Evolutionary conservation across 257 asterid species (phyloP).

Genomic region (Leptodermis oblonga): DNA sequence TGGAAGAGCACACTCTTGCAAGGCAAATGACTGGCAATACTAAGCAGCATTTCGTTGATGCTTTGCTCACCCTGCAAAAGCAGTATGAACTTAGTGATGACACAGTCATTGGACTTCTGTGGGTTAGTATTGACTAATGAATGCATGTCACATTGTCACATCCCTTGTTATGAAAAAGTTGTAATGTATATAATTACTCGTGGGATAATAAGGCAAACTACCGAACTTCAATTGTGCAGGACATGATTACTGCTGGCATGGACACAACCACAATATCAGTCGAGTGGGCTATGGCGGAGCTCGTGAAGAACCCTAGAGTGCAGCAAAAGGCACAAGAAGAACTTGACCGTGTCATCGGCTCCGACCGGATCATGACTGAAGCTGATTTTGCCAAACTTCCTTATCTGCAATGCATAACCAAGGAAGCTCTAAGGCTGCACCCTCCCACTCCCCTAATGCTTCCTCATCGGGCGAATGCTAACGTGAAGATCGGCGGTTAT

Average conservation of each 20-base stretch:
- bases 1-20: constrained; percentile 76
- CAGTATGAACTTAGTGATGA: constrained; percentile 69
- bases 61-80: constrained; percentile 65
- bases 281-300: constrained; percentile 83
- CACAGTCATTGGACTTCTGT: constrained; percentile 67
- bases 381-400: constrained; percentile 59
- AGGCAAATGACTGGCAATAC: constrained; percentile 57
- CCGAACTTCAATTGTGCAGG: constrained; percentile 34
- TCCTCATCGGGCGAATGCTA: constrained; percentile 63
- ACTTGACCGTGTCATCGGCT: constrained; percentile 60
- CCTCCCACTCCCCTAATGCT: constrained; percentile 84
- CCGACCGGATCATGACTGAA: constrained; percentile 51
- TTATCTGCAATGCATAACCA: constrained; percentile 56
- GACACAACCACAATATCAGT: constrained; percentile 74
- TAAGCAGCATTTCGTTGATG: constrained; percentile 78
- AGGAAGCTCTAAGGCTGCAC: constrained; percentile 70
- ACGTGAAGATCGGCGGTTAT: constrained; percentile 66
- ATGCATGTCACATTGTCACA: no score
- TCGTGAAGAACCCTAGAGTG: constrained; percentile 75
- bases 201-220: background rate
- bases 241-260: constrained; percentile 87
- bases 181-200: no score
- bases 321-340: constrained; percentile 80
- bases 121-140: constrained; percentile 45
- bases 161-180: no score